Evolutionary conservation across 202 grass and related monocot genomes (phyloP), one percentile per base, ranked within the genome.

Genomic region (Carex sylvatica): DNA sequence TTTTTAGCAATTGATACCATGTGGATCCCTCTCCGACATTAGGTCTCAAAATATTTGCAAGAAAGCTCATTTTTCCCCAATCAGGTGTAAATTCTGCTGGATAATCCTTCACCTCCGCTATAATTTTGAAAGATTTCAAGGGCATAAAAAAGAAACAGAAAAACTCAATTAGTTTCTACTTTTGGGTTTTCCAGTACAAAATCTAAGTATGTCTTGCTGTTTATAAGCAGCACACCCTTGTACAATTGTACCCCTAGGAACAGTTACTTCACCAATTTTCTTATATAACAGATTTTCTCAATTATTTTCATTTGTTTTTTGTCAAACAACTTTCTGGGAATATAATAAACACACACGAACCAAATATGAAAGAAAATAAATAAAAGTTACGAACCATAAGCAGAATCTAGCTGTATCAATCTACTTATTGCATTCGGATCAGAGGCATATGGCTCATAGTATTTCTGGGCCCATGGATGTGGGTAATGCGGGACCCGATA

Each of bases 381-480:
- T 82, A 22, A 31, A 65, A 82, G 23, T 59, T 30, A 81, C 95
- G 84, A 83, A 95, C 95, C 95, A 86, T 95, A 93, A 2, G 85
- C 91, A 66, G 84, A 82, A 88, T 98, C 95, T 11, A 71, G 36
- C 13, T 84, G 83, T 62, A 98, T 87, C 35, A 98, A 70, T 86
- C 78, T 91, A 24, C 52, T 88, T 79, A 93, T 99, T 44, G 93
- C 88, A 85, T 88, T 65, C 35, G 91, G 83, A 53, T 99, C 89
- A 79, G 96, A 95, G 87, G 89, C 87, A 88, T 93, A 99, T 24
- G 96, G 96, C 77, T 88, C 86, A 76, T 91, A 99, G 78, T 96
- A 96, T 85, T 93, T 96, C 72, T 99, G 96, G 47, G 88, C 91
- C 90, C 91, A 99, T 65, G 96, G 96, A 87, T 99, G 96, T 53